A percentile compares a stretch with the other conserved stretches of the same genome.
These are phyloP conservation scores for Ilyonectria sp. DNA, from an alignment of 2,329 filamentous ascomycete species.

Conservation along the genomic window DNA sequence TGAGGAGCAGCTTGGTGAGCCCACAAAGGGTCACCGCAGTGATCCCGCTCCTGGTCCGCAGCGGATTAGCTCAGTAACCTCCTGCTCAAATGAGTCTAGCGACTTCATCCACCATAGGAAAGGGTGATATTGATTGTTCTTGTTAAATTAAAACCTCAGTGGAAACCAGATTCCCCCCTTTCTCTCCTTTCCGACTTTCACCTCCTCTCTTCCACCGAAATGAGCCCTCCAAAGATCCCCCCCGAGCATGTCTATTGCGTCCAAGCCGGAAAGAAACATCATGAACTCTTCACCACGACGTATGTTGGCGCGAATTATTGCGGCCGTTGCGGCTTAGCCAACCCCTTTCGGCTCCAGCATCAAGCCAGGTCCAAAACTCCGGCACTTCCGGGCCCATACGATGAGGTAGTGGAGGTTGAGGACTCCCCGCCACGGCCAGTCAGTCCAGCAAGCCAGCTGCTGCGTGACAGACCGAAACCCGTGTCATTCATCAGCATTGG, in stretches of 20 bases:
- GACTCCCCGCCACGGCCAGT: no score
- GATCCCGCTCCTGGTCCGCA: background rate
- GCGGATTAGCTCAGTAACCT: background rate
- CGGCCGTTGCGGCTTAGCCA: background rate
- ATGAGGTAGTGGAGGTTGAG: no score
- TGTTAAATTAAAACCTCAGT: background rate
- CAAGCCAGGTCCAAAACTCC: no score
- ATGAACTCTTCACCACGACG: background rate
- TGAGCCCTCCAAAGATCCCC: background rate
- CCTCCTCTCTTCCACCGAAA: background rate
- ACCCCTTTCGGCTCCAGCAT: background rate
- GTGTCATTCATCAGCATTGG: no score
- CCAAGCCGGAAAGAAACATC: background rate
- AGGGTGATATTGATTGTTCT: background rate
- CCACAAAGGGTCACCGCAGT: background rate
- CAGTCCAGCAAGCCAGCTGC: no score
- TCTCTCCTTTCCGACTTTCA: background rate
- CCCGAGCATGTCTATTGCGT: background rate
- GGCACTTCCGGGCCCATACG: no score
- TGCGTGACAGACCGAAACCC: no score
- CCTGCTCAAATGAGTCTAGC: background rate
- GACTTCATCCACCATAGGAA: background rate
- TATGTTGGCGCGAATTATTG: background rate
- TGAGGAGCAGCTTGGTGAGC: background rate
- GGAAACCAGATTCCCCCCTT: background rate